Percentiles rank a stretch among this genome's conserved stretches.
Evolutionary conservation across 129 eudicot species (phyloP).

Genomic region (Centrapalus pauciflorus): DNA sequence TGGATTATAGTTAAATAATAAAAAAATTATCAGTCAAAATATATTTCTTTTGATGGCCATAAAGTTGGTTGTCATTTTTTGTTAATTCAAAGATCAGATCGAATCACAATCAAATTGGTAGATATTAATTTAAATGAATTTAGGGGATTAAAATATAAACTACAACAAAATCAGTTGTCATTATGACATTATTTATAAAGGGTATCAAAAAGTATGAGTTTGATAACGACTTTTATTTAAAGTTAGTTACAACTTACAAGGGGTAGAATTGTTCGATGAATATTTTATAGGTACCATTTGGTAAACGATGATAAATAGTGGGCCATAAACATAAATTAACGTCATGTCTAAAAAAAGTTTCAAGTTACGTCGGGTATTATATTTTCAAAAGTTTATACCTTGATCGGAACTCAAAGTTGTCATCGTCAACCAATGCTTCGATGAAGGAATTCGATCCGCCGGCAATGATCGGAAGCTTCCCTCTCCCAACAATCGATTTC

Average conservation of each 20-base stretch:
- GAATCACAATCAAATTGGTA: too few species aligned
- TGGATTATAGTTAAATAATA: too few species aligned
- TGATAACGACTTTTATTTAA: background rate
- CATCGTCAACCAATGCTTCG: slow-evolving; percentile 56
- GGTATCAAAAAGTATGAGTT: background rate
- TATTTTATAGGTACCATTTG: background rate
- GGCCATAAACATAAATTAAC: background rate
- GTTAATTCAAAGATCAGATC: too few species aligned
- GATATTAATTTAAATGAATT: too few species aligned
- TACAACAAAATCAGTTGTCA: too few species aligned
- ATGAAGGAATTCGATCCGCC: slow-evolving; percentile 91
- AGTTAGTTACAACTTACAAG: background rate
- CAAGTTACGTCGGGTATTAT: too few species aligned
- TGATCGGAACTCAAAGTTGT: slow-evolving; percentile 38
- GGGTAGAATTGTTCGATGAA: background rate
- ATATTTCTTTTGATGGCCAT: too few species aligned
- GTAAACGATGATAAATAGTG: background rate
- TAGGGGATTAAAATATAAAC: too few species aligned
- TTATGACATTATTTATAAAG: too few species aligned
- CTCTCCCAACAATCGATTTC: slow-evolving; percentile 46
- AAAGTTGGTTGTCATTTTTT: too few species aligned
- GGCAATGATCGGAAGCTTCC: slow-evolving; percentile 67
- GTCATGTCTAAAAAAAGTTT: background rate
- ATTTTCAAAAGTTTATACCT: too few species aligned
- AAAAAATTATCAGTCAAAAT: too few species aligned